A percentile compares a stretch with the other conserved stretches of the same genome.
These are phyloP conservation scores for Polymyxa betae DNA, from an alignment of 208 protist species.

Conservation along the genomic window DNA sequence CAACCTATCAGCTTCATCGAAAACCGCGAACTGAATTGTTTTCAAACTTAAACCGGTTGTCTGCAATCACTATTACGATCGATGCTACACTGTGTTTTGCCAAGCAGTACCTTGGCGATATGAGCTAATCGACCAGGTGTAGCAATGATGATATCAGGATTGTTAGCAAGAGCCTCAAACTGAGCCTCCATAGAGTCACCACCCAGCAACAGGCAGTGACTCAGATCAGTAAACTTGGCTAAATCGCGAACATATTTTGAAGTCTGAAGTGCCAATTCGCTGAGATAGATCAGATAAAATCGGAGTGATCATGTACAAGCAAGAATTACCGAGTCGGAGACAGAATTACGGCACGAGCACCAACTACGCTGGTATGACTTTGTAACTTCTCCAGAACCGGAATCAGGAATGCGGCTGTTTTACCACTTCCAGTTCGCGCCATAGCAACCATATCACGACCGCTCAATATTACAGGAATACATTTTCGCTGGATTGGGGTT, in stretches of 20 bases:
- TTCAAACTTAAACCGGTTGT: not conserved
- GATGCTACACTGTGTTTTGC: not conserved
- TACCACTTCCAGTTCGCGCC: slow-evolving; percentile 98
- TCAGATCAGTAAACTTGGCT: slow-evolving; percentile 82
- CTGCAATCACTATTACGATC: not conserved
- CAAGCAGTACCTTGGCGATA: slow-evolving; percentile 17
- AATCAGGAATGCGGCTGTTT: slow-evolving; percentile 97
- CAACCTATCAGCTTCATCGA: slow-evolving; percentile 99
- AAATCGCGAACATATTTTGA: slow-evolving; percentile 90
- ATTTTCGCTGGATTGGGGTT: slow-evolving; percentile 98
- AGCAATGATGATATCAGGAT: slow-evolving; percentile 97
- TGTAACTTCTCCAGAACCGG: slow-evolving; percentile 86
- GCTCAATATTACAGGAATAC: slow-evolving; percentile 84
- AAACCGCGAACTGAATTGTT: slow-evolving; percentile 85
- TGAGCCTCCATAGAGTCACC: slow-evolving; percentile 94
- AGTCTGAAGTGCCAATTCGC: slow-evolving; percentile 92
- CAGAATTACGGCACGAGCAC: slow-evolving; percentile 92
- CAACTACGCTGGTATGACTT: slow-evolving; percentile 75
- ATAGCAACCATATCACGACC: slow-evolving; percentile 98
- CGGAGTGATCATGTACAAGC: slow-evolving; percentile 9
- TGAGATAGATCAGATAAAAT: not conserved
- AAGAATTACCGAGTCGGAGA: slow-evolving; percentile 87
- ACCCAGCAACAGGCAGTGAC: slow-evolving; percentile 90
- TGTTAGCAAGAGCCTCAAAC: slow-evolving; percentile 90
- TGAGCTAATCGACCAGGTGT: slow-evolving; percentile 95